Conservation (phyloP, 2,329 filamentous ascomycete genomes). For the Amylocarpus encephaloides region DNA sequence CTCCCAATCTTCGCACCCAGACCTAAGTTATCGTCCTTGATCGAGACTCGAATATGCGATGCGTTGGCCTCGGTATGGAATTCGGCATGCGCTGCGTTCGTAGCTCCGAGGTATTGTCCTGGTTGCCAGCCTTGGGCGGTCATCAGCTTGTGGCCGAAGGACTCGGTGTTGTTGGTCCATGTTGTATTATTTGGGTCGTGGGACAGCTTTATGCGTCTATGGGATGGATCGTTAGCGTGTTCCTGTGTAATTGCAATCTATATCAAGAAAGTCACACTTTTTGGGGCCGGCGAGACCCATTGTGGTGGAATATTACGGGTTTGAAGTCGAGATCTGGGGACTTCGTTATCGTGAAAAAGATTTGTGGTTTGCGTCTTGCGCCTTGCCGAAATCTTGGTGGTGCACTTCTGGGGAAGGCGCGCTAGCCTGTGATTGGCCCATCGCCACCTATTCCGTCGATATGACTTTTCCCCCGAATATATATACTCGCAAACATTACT, state of each 20-base stretch:
- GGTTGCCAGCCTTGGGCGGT: slow-evolving; percentile 85
- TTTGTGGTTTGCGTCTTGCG: slow-evolving; percentile 10
- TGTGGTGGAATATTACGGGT: slow-evolving; percentile 7
- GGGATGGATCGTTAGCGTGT: slow-evolving; percentile 40
- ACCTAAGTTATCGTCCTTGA: slow-evolving; percentile 90
- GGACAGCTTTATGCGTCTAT: slow-evolving; percentile 60
- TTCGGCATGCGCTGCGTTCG: slow-evolving; percentile 66
- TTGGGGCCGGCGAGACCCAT: slow-evolving; percentile 67
- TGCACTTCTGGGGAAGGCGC: not conserved
- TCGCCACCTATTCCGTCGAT: not conserved
- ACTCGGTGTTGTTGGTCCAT: slow-evolving; percentile 77
- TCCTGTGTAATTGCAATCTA: slow-evolving; percentile 24
- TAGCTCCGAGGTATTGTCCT: slow-evolving; percentile 73
- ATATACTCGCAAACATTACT: not conserved
- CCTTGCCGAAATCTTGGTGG: slow-evolving; percentile 19
- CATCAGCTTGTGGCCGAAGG: slow-evolving; percentile 87
- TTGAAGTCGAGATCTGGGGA: not conserved
- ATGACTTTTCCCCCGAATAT: not conserved
- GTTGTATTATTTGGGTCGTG: slow-evolving; percentile 92
- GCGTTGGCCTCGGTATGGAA: slow-evolving; percentile 75
- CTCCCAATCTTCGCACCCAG: slow-evolving; percentile 74
- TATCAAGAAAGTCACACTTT: slow-evolving; percentile 43
- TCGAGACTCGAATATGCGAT: slow-evolving; percentile 74
- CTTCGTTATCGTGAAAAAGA: slow-evolving; percentile 17
- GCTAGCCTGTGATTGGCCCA: slow-evolving; percentile 19